Base-by-base conservation (phyloP, 2,329 filamentous ascomycete genomes). In the Albifimbria verrucaria region DNA sequence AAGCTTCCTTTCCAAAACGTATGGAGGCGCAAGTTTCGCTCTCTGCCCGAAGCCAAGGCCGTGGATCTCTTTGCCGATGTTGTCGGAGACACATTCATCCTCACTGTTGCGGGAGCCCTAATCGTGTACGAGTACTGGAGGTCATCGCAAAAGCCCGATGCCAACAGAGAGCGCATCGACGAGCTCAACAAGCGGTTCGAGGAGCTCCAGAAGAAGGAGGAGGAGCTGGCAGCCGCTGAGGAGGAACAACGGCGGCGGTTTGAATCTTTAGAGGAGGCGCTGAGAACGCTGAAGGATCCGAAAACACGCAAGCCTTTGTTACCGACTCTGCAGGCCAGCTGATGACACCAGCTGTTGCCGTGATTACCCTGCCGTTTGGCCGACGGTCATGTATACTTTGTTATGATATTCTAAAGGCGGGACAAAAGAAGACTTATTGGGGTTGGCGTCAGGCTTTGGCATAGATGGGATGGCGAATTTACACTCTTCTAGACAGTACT, bases 51-150 rank as follows among this genome's bases (percentile, higher is more conserved):
- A 63, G 75, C 68, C 17, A 87, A 87, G 68, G 84, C 84, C 9
- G 84, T 87, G 11, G 83, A 87, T 61, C 69, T 87, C 7, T 87
- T 87, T 60, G 85, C 84, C 42, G 84, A 87, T 61, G 83, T 87
- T 17, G 71, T 83, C 48, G 84, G 84, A 41, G 84, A 87, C 58
- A 71, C 73, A 17, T 87, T 87, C 62, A 86, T 87, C 55, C 74
- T 87, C 20, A 63, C 76, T 6, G 82, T 87, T 23, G 84, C 82
- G 7, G 72, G 74, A 15, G 76, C 68, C 20, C 65, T 87, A 48
- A 77, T 87, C 52, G 68, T 86, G 32, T 87, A 82, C 65, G 84
- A 87, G 68, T 85, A 81, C 57, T 80, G 81, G 66, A 79, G 77
- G 59, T 72, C 79, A 7, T 75, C 77, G n/a, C 72, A 76, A 59